Base-by-base conservation (phyloP, 345 rosid genomes). In the Laguncularia racemosa region DNA sequence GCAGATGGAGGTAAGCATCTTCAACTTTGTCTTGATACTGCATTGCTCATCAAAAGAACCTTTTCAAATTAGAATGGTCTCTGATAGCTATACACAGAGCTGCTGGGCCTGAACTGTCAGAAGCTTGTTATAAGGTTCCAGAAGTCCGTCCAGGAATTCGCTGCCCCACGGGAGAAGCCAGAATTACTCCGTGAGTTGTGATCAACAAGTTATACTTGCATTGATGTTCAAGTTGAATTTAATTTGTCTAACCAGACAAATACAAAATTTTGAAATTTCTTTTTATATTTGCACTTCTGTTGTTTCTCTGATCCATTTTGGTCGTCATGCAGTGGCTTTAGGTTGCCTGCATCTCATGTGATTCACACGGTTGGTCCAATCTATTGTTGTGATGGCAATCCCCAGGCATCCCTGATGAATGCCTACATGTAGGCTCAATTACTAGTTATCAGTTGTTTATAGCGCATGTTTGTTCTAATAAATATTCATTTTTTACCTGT, bases 341-440 rank as follows among this genome's bases (percentile, higher is more conserved):
- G 70, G 53, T 67, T 88, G 75, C 88, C 88, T 43, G 88, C 77
- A 12, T 79, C 92, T 10, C 83, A 73, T 58, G 88, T 91, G 63
- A 84, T 91, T 71, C 83, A 88, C 69, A 83, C 95, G 0, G 95
- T 83, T 68, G 98, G 98, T 28, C 96, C 98, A 0, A 62, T 92
- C 51, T 89, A 86, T 69, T 70, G 71, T 59, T 54, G 56, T 10
- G 76, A 75, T 47, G 43, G 72, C 5, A 77, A 84, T 65, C 89
- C 91, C 51, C 47, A 67, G 67, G 73, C 75, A 44, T 77, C 80
- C 44, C 75, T 89, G 60, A 60, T 54, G 52, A 85, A 59, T 72
- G 69, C 91, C 40, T 92, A 86, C 80, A 84, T 70, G 96, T 85
- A 47, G 21, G 48, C 9, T 4, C 6, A 33, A 33, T 47, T 48